Conservation (phyloP, 306 rosid species). For the Acacia acuminata region DNA sequence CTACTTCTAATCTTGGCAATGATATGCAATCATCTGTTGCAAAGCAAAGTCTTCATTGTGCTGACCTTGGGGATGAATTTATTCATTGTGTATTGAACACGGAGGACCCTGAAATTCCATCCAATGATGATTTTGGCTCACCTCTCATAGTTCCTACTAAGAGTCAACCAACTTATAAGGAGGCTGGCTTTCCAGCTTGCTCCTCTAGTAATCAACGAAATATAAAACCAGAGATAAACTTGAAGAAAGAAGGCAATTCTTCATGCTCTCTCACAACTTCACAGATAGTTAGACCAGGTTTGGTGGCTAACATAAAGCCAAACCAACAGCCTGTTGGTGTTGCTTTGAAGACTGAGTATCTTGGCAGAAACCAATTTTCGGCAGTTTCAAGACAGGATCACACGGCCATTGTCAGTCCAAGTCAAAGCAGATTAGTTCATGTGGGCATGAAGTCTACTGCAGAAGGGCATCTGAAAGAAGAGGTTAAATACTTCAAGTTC, state of each 20-base stretch:
- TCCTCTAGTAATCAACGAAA: slow-evolving; percentile 30
- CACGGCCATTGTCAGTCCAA: slow-evolving; percentile 28
- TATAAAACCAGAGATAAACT: slow-evolving; percentile 31
- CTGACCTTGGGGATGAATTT: slow-evolving; percentile 29
- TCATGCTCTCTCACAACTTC: slow-evolving; percentile 30
- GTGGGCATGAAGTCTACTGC: slow-evolving; percentile 41
- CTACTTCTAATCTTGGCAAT: slow-evolving; percentile 38
- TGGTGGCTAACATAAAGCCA: slow-evolving; percentile 31
- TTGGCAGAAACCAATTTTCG: slow-evolving; percentile 37
- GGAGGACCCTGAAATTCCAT: slow-evolving; percentile 70
- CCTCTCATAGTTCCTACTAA: slow-evolving; percentile 16
- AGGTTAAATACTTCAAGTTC: slow-evolving; percentile 50
- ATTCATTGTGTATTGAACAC: slow-evolving; percentile 54
- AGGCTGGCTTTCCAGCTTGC: slow-evolving; percentile 35
- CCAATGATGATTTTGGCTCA: slow-evolving; percentile 36
- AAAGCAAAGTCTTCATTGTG: slow-evolving; percentile 21
- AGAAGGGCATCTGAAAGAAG: slow-evolving; percentile 42
- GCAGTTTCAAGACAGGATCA: slow-evolving; percentile 48
- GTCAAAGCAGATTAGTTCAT: slow-evolving; percentile 42
- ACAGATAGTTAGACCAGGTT: slow-evolving; percentile 32
- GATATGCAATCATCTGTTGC: slow-evolving; percentile 31
- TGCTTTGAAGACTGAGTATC: slow-evolving; percentile 41
- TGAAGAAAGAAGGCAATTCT: slow-evolving; percentile 47
- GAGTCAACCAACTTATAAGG: slow-evolving; percentile 28
- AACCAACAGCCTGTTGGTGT: slow-evolving; percentile 35